Evolutionary conservation across 139 green algal species (phyloP).

Genomic region (Ettlia oleoabundans): DNA sequence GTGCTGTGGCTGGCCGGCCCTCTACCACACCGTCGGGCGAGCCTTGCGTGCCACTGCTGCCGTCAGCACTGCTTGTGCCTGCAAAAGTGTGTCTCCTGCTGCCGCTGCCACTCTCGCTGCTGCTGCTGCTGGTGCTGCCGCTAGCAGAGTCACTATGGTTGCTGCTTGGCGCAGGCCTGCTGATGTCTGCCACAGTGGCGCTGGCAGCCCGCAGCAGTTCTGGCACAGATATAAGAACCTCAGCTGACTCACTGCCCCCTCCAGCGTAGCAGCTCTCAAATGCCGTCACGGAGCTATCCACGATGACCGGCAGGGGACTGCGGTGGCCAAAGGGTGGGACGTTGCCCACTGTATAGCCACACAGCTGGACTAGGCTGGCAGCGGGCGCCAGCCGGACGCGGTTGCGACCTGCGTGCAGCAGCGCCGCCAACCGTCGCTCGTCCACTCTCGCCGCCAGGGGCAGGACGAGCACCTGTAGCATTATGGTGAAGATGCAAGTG

Average conservation of each 20-base stretch:
- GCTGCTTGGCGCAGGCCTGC: constrained; percentile 1
- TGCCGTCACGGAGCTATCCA: background rate
- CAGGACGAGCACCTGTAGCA: constrained; percentile 18
- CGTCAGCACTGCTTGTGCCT: background rate
- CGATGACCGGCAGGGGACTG: constrained; percentile 13
- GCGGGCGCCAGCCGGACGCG: constrained; percentile 1
- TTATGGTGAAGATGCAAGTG: background rate
- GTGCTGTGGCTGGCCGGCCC: background rate
- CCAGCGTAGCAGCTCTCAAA: constrained; percentile 13
- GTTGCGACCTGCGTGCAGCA: constrained; percentile 9
- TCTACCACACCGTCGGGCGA: background rate
- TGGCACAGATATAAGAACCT: background rate
- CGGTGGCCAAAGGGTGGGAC: constrained; percentile 43
- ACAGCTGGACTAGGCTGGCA: constrained; percentile 23
- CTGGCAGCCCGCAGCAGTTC: constrained; percentile 16
- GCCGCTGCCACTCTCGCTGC: background rate
- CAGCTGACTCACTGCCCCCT: background rate
- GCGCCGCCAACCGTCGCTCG: background rate
- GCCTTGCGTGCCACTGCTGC: background rate
- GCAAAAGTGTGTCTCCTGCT: background rate
- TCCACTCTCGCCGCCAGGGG: background rate
- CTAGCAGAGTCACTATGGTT: background rate
- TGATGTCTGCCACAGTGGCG: constrained; percentile 18
- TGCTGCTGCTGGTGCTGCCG: constrained; percentile 6
- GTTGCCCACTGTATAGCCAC: constrained; percentile 26